Base-by-base conservation (phyloP, 2,329 filamentous ascomycete genomes). In the Bipolaris oryzae region DNA sequence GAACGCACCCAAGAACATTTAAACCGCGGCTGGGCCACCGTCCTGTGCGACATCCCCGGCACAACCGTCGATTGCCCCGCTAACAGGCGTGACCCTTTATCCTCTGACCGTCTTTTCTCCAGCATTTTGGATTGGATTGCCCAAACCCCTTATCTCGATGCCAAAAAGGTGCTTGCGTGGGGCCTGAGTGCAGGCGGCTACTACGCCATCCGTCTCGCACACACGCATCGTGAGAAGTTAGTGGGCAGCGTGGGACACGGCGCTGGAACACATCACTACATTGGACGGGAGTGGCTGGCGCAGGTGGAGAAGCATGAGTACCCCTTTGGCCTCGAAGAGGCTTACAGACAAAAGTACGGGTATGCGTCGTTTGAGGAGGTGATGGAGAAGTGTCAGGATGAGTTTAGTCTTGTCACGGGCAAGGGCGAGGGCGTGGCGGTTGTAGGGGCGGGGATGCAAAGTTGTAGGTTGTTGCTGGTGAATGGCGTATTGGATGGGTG, bases 401-500 rank as follows among this genome's bases (percentile, higher is more conserved):
- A 81, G 63, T 86, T 84, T 63, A 83, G 80, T 7, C 71, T 86
- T 6, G 67, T 86, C 1, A 75, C 77, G 31, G 80, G 81, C 18
- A 84, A 83, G 15, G 83, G 82, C 1, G 74, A 85, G 33, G 79
- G 83, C 25, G 71, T 74, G 11, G 65, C 72, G 2, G 72, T 74
- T 9, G 71, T 74, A 0, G 66, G 53, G 7, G 5, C 25, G 18
- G 80, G 78, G 45, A 73, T 77, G 28, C 68, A 72, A 35, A 83
- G 81, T 52, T 77, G 78, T 33, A 77, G 78, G 50, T 62, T 85
- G 50, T 69, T 87, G 52, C 70, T 86, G 7, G 80, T 87, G 6
- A 86, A 87, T 67, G 81, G 84, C 0, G 79, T 79, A 18, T 73
- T 82, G 28, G 84, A 87, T 68, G 84, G 84, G 68, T 85, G 86